Evolutionary conservation across 768 basidiomycete genomes (phyloP), one percentile per base, ranked within the genome.

Genomic region (Butyriboletus loyo): DNA sequence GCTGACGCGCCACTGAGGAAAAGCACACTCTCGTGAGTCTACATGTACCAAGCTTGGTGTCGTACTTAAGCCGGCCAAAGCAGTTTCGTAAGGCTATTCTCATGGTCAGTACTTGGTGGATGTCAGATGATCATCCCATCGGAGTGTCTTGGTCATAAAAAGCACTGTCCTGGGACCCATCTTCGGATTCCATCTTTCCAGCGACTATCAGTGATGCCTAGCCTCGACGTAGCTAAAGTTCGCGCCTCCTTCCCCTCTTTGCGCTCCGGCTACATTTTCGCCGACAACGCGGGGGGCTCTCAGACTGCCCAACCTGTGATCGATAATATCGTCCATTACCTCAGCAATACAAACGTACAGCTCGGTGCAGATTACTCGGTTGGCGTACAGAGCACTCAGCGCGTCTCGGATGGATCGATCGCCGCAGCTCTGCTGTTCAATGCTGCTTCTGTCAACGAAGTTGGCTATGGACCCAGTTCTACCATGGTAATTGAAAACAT

Each of bases 261-360:
- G 25, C 65, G 72, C 28, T 70, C 75, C 1, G 83, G 81, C 2
- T 89, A 76, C 60, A 77, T 87, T 54, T 89, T 80, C 60, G 89
- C 76, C 3, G 88, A 89, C 71, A 90, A 87, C 53, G 89, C 88
- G 0, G 88, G 87, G 0, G 88, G 87, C 8, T 88, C 87, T 3
- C 88, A 83, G 64, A 80, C 77, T 35, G 69, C 81, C 1, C 72
- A 77, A 43, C 70, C 69, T 44, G 82, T 83, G 30, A 79, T 83
- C 49, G 78, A 85, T 57, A 70, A 77, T 38, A 77, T 89, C 60
- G 75, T 74, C 21, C 84, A 87, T 63, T 92, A 89, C 62, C 77
- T 91, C 14, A 52, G 77, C 30, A 81, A 85, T 70, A 83, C 84
- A 8, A 91, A 91, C 61, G 86, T 81, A 1, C 88, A 90, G 64